Base-by-base conservation (phyloP, 164 flowering plant genomes). In the Magnolia officinalis region DNA sequence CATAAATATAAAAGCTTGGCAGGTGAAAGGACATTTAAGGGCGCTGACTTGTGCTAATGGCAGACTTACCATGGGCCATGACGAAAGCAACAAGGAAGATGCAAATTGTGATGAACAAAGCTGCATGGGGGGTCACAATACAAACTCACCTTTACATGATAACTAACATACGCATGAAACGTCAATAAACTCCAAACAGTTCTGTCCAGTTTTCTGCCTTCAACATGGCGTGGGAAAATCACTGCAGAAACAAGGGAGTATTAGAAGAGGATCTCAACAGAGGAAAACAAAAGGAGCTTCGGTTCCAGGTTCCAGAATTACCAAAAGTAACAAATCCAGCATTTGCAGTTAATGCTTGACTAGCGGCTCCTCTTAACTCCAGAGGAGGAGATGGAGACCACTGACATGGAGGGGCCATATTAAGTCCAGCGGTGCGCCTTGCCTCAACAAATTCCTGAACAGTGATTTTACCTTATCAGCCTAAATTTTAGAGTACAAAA, bases 281-380 rank as follows among this genome's bases (percentile, higher is more conserved):
- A 59, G 58, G n/a, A 37, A 4, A 76, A 72, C 26, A 14, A 20
- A 59, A 76, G 3, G 37, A 58, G 74, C 6, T 51, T n/a, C 18
- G 23, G 50, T 21, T 45, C 5, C 11, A n/a, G 37, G 75, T 55
- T 66, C 9, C 18, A 58, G 77, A 4, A 78, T 81, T 89, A 96
- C 99, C 98, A 84, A 96, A 91, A 63, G 93, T 84, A 50, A 96
- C 93, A 85, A 92, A 96, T 82, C 99, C 99, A 37, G 99, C 93
- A 91, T 96, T 96, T 72, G 91, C 97, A 71, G 89, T 81, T 74
- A 91, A 75, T 72, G 92, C 88, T 74, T 94, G 90, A 50, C 80
- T 73, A 74, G 94, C 85, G 79, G 85, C 92, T 79, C 78, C 96
- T 65, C 81, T 79, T 78, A 96, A 80, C 79, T 92, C 99, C 16